A percentile compares a stretch with the other conserved stretches of the same genome.
phyloP scores from a whole-genome alignment of 345 rosid genomes.

The Moringa oleifera region DNA sequence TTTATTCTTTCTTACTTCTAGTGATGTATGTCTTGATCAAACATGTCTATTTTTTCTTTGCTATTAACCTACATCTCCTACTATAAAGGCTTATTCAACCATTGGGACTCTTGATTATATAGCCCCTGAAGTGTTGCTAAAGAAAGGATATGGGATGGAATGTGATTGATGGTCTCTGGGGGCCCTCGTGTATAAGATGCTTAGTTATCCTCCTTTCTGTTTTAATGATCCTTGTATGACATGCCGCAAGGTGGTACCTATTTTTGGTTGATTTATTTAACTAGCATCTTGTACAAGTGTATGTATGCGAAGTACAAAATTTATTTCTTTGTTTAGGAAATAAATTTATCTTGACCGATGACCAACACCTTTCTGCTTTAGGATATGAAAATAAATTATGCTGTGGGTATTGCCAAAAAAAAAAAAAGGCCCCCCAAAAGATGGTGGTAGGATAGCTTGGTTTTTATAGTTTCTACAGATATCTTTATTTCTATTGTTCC shows the following conservation, averaged over 20 bases:
- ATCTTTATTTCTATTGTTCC: too few relatives aligned
- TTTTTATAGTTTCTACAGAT: too few relatives aligned
- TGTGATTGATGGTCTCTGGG: conserved; percentile 99
- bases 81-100: conserved; percentile 89
- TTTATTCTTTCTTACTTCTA: too few relatives aligned
- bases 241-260: conserved; percentile 75
- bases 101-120: conserved; percentile 99
- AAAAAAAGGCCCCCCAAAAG: too few relatives aligned
- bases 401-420: too few relatives aligned
- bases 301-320: conserved; percentile 20
- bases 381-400: too few relatives aligned
- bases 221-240: conserved; percentile 94
- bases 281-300: conserved; percentile 8
- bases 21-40: conserved; percentile 3
- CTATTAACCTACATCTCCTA: conserved; percentile 12
- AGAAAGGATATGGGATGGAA: conserved; percentile 97
- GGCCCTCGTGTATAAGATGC: conserved; percentile 96
- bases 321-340: conserved; percentile 47
- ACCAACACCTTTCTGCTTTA: too few relatives aligned
- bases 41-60: conserved; percentile 10
- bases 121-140: conserved; percentile 95
- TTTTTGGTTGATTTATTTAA: conserved; percentile 15
- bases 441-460: too few relatives aligned
- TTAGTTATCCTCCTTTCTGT: conserved; percentile 97
- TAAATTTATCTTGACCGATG: too few relatives aligned